Conservation (phyloP, 768 basidiomycete genomes). For the Russula griseocarnosa region DNA sequence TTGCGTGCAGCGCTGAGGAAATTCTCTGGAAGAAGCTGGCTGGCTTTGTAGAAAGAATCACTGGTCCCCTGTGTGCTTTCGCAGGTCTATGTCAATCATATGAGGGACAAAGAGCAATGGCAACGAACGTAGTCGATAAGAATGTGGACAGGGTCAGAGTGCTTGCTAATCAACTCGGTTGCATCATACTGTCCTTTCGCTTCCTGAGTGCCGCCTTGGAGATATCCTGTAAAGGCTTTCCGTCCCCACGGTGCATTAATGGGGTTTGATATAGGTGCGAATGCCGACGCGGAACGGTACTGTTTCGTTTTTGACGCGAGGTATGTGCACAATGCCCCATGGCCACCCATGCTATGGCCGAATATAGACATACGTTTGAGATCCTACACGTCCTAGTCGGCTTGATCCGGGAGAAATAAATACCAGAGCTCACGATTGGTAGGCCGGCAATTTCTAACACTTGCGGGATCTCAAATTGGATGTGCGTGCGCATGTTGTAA, state of each 20-base stretch:
- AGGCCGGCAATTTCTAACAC: constrained; percentile 69
- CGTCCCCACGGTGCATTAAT: constrained; percentile 85
- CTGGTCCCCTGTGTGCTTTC: constrained; percentile 54
- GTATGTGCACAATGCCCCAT: constrained; percentile 90
- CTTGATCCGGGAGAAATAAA: neutral
- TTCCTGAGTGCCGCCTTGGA: constrained; percentile 71
- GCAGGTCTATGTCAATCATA: neutral
- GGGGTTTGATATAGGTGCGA: constrained; percentile 83
- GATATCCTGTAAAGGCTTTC: constrained; percentile 86
- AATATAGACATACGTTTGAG: constrained; percentile 79
- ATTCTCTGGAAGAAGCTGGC: constrained; percentile 87
- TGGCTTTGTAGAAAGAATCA: constrained; percentile 80
- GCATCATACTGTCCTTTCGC: constrained; percentile 77
- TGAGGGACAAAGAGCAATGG: neutral
- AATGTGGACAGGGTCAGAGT: constrained; percentile 64
- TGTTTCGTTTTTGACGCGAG: constrained; percentile 65
- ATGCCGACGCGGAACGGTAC: constrained; percentile 87
- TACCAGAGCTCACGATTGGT: constrained; percentile 55
- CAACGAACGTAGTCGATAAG: constrained; percentile 77
- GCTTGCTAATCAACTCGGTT: constrained; percentile 67
- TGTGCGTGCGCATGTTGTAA: constrained; percentile 86
- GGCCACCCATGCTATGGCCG: constrained; percentile 98
- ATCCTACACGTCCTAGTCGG: constrained; percentile 49
- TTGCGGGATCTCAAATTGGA: constrained; percentile 80
- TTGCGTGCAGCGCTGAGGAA: constrained; percentile 76